Base-by-base conservation (phyloP, 2,329 filamentous ascomycete genomes). In the Ophioceras dolichostomum region DNA sequence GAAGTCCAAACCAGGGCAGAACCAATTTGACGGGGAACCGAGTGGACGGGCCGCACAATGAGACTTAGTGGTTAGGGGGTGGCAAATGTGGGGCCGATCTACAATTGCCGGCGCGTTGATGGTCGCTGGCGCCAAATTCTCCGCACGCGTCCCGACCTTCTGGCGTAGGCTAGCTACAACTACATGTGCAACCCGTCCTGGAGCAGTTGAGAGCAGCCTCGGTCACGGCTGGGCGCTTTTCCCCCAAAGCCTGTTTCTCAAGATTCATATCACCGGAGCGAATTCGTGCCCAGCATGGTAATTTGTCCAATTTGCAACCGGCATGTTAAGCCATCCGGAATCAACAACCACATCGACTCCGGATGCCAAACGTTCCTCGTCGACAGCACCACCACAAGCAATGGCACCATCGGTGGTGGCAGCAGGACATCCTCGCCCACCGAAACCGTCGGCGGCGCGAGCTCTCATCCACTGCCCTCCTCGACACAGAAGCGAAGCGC, bases 341-440 rank as follows among this genome's bases (percentile, higher is more conserved):
- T 96, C 66, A 96, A 96, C 61, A 70, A 70, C 47, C 89, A 96
- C 58, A 76, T 96, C 53, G 91, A 96, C 61, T 89, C 85, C 21
- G 73, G 73, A 45, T 96, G 89, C 62, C 59, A 72, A 42, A 68
- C 65, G 26, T 79, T 79, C 53, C 56, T 91, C 44, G 62, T 81
- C 53, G 73, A 78, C 41, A 52, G 64, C 47, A 48, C 54, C 34
- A n/a, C n/a, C n/a, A 53, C 36, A 24, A 26, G 41, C 29, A 48
- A 14, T 48, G 48, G 10, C 49, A 49, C 28, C 37, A 13, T n/a
- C n/a, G n/a, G n/a, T n/a, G 18, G 18, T 46, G 30, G 34, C 47
- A 36, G 46, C 39, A 20, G 44, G 52, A n/a, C 51, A 52, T 33
- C 52, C 49, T 32, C 55, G 44, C 34, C 57, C 51, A 32, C 51